phyloP scores from a whole-genome alignment of 306 rosid genomes.

The Betula pendula region DNA sequence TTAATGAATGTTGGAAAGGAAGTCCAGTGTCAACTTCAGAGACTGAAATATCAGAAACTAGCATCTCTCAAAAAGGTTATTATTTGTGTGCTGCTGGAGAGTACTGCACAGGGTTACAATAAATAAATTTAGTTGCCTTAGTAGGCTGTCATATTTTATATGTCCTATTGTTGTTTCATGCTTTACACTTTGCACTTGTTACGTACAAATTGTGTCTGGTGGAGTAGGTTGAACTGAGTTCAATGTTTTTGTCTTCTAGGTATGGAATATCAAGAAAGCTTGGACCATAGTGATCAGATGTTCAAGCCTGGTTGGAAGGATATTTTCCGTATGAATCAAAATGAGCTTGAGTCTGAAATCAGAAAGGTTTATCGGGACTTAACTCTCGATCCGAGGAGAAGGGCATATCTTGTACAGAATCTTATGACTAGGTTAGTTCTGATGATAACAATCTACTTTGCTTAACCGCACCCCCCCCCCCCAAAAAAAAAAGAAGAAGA shows the following conservation, averaged over 20 bases:
- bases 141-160: neutral
- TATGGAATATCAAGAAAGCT: conserved; percentile 75
- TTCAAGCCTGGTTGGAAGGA: conserved; percentile 99
- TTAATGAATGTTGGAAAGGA: conserved; percentile 94
- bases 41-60: conserved; percentile 51
- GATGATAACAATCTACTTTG: conserved; percentile 10
- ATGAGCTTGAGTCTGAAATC: conserved; percentile 95
- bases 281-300: conserved; percentile 88
- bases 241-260: conserved; percentile 45
- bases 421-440: conserved; percentile 88
- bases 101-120: neutral
- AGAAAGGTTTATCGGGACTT: conserved; percentile 92
- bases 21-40: conserved; percentile 53
- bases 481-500: too few species aligned
- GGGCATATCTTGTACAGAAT: conserved; percentile 97
- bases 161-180: neutral
- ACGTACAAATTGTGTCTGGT: conserved; percentile 16
- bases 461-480: too few species aligned
- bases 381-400: conserved; percentile 98
- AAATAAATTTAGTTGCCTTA: neutral
- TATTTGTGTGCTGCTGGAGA: conserved; percentile 2
- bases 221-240: conserved; percentile 16
- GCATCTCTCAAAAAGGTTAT: conserved; percentile 65
- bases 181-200: neutral
- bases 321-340: conserved; percentile 98